Percentiles rank a stretch among this genome's conserved stretches.
Conservation (phyloP, 2,329 filamentous ascomycete species). For the Hysterium pulicare region DNA sequence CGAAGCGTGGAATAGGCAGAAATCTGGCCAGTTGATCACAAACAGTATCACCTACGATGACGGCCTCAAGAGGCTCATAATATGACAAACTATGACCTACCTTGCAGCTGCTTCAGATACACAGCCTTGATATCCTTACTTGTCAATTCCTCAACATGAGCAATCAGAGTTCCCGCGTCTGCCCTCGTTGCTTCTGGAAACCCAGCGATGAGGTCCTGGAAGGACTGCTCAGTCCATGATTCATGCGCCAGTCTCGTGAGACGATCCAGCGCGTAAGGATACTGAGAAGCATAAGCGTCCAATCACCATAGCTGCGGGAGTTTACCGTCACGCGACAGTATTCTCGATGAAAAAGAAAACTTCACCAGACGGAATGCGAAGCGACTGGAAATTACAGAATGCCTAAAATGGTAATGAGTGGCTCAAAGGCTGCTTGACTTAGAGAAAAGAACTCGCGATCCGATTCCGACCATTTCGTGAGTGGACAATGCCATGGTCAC, state of each 20-base stretch:
- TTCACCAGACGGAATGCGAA: too few relatives aligned
- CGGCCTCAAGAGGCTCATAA: slow-evolving; percentile 1
- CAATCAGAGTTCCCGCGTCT: slow-evolving; percentile 58
- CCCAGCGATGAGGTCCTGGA: slow-evolving; percentile 65
- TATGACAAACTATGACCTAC: slow-evolving; percentile 18
- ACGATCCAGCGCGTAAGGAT: slow-evolving; percentile 69
- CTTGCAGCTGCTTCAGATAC: slow-evolving; percentile 74
- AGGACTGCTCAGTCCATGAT: slow-evolving; percentile 64
- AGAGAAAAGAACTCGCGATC: neutral
- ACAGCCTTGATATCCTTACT: slow-evolving; percentile 69
- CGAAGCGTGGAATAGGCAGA: neutral
- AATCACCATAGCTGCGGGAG: neutral
- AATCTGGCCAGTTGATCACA: slow-evolving; percentile 5
- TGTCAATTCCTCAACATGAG: slow-evolving; percentile 69
- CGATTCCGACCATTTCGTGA: neutral
- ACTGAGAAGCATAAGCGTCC: slow-evolving; percentile 49
- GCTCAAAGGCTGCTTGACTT: slow-evolving; percentile 18
- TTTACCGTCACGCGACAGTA: neutral
- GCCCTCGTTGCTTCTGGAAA: slow-evolving; percentile 65
- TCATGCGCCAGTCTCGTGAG: slow-evolving; percentile 62
- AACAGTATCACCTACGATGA: slow-evolving; percentile 2
- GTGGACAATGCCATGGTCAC: neutral
- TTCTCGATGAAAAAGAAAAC: slow-evolving; percentile 16
- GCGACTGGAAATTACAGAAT: slow-evolving; percentile 1
- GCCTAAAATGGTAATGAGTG: slow-evolving; percentile 23